Base-by-base conservation (phyloP, 805 yeast genomes). In the Barnettozyma sp. region DNA sequence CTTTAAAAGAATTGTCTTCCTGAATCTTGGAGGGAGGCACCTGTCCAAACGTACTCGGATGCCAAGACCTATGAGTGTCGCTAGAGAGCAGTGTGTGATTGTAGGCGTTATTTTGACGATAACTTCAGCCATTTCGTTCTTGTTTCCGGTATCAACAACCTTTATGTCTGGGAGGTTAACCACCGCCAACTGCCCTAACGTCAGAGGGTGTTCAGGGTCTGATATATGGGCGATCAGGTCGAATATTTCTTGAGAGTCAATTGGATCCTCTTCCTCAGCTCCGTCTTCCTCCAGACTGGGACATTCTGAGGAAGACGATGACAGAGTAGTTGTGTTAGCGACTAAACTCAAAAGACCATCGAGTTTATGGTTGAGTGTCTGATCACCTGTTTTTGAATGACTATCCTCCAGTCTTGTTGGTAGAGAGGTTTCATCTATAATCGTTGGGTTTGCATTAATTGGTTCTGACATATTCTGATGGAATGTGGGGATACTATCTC, bases 141-240 rank as follows among this genome's bases (percentile, higher is more conserved):
- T 54, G 34, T 70, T 66, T 5, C 73, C 72, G 9, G 75, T 65
- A 50, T 84, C 82, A 3, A 59, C 64, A 4, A 92, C 86, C 26
- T 63, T 58, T 39, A 92, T 92, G 54, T 94, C 95, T 6, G 71
- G 68, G 33, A 92, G 63, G 49, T 86, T 87, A 2, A 92, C 95
- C 27, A 92, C 97, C 0, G 96, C 90, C 13, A 92, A 67, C 59
- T 92, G 97, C 0, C 96, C 98, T 39, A 92, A 65, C 0, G 96
- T 82, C 28, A 92, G 65, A 1, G 99, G 99, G 57, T 92, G 99
- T 54, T 92, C 99, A 2, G 99, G 99, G 56, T 92, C 99, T 0
- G 94, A 82, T 10, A 87, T 85, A 21, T 80, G 73, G 6, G 96
- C 76, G 3, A 85, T 84, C 32, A 90, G 63, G 55, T 88, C 95